These are phyloP conservation scores for Fusarium praegraminearum DNA, from an alignment of 2,329 filamentous ascomycete species.

Conservation along the genomic window DNA sequence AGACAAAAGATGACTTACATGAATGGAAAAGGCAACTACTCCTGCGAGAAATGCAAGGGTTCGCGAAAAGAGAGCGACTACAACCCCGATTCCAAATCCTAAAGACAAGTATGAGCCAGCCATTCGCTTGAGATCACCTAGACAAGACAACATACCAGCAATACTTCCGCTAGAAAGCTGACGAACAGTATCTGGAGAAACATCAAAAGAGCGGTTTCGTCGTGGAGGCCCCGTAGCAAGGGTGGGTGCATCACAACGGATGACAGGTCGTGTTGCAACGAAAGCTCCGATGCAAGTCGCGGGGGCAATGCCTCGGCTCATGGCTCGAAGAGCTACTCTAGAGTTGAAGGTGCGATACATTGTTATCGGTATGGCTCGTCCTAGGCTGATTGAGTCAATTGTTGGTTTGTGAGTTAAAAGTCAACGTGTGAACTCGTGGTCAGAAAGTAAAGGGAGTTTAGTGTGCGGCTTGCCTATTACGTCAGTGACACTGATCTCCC, in stretches of 20 bases:
- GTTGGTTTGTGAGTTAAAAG: conserved; percentile 1
- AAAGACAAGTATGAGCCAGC: neutral
- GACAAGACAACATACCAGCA: conserved; percentile 55
- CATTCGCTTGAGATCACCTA: neutral
- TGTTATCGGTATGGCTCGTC: neutral
- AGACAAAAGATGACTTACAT: conserved; percentile 61
- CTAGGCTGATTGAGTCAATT: neutral
- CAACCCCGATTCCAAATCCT: conserved; percentile 73
- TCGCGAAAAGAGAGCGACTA: conserved; percentile 77
- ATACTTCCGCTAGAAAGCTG: conserved; percentile 68
- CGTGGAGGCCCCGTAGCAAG: conserved; percentile 32
- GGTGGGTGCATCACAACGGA: conserved; percentile 49
- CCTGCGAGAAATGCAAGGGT: conserved; percentile 76
- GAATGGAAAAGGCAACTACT: conserved; percentile 70
- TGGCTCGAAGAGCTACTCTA: conserved; percentile 41
- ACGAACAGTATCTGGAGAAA: conserved; percentile 54
- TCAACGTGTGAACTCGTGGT: conserved; percentile 5
- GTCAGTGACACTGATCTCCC: conserved; percentile 31
- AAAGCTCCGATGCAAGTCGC: conserved; percentile 46
- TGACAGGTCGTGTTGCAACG: conserved; percentile 42
- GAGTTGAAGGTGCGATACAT: conserved; percentile 45
- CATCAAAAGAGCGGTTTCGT: conserved; percentile 29
- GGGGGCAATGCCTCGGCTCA: conserved; percentile 48
- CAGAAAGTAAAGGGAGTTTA: conserved; percentile 8
- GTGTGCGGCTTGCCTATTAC: conserved; percentile 35